Percentiles rank a stretch among this genome's conserved stretches.
Conservation (phyloP, 192 early-diverging fungal genomes). For the Phlyctochytrium arcticum region DNA sequence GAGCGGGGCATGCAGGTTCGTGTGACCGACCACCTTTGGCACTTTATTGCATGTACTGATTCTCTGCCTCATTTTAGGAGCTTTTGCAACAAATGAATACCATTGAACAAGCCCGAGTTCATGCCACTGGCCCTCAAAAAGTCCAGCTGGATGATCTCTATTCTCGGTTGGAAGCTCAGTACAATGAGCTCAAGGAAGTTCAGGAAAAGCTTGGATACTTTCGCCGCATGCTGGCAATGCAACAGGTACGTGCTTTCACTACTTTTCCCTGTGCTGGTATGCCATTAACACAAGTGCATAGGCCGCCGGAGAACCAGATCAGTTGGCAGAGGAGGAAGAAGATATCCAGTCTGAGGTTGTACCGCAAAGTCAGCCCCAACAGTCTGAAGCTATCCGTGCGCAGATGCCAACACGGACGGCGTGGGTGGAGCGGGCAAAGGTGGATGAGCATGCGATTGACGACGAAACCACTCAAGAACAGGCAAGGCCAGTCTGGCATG, state of each 20-base stretch:
- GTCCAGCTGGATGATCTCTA: conserved; percentile 3
- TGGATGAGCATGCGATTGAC: conserved; percentile 8
- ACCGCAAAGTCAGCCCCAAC: too few relatives aligned
- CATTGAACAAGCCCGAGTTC: neutral
- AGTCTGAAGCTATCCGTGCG: neutral
- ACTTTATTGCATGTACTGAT: neutral
- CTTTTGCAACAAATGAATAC: conserved; percentile 1
- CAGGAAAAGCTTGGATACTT: neutral
- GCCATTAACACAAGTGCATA: neutral
- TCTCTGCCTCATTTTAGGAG: neutral
- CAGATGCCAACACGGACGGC: too few relatives aligned
- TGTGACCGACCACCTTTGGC: neutral
- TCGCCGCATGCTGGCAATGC: neutral
- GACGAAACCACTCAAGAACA: too few relatives aligned
- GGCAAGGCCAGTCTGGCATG: neutral
- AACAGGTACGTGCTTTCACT: neutral
- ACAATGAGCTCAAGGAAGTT: conserved; percentile 8
- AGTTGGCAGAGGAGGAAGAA: neutral
- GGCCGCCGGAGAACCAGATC: neutral
- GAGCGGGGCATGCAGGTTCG: conserved; percentile 8
- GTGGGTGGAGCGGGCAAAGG: neutral
- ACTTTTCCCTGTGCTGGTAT: neutral
- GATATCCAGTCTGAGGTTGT: too few relatives aligned
- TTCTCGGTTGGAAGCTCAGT: conserved; percentile 3
- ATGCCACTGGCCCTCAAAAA: conserved; percentile 8